Conservation (phyloP, 2,329 filamentous ascomycete genomes). For the Diaporthe humulicola region DNA sequence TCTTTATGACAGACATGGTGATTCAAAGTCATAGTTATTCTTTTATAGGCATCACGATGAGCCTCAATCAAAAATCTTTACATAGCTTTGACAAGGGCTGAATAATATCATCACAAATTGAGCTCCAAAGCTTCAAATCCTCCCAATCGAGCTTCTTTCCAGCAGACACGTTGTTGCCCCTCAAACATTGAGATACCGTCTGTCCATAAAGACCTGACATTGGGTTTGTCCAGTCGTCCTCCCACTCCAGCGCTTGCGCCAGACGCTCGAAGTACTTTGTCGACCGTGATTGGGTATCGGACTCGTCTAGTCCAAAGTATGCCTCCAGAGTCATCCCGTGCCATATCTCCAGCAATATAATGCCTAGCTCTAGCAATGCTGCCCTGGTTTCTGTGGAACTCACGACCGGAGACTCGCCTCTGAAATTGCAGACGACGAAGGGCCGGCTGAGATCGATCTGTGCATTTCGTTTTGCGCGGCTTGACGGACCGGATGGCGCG, state of each 20-base stretch:
- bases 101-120: slow-evolving; percentile 41
- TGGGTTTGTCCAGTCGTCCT: slow-evolving; percentile 16
- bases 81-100: slow-evolving; percentile 34
- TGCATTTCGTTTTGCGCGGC: not conserved
- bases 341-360: slow-evolving; percentile 46
- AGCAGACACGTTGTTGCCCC: not conserved
- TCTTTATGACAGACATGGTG: no score
- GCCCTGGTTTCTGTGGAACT: slow-evolving; percentile 35
- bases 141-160: slow-evolving; percentile 29
- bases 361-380: slow-evolving; percentile 45
- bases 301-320: slow-evolving; percentile 19
- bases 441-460: slow-evolving; percentile 34
- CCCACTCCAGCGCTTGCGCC: slow-evolving; percentile 28
- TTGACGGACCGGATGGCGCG: not conserved
- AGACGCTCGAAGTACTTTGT: slow-evolving; percentile 13
- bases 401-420: not conserved
- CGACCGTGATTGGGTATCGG: not conserved
- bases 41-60: no score
- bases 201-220: slow-evolving; percentile 20
- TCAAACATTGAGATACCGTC: slow-evolving; percentile 32
- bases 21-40: no score
- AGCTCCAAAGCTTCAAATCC: slow-evolving; percentile 38
- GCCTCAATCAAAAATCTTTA: slow-evolving; percentile 3
- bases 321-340: slow-evolving; percentile 41
- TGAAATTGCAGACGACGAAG: slow-evolving; percentile 29